These are phyloP conservation scores for Paecilomyces variotii DNA, from an alignment of 2,329 filamentous ascomycete species.

Conservation along the genomic window DNA sequence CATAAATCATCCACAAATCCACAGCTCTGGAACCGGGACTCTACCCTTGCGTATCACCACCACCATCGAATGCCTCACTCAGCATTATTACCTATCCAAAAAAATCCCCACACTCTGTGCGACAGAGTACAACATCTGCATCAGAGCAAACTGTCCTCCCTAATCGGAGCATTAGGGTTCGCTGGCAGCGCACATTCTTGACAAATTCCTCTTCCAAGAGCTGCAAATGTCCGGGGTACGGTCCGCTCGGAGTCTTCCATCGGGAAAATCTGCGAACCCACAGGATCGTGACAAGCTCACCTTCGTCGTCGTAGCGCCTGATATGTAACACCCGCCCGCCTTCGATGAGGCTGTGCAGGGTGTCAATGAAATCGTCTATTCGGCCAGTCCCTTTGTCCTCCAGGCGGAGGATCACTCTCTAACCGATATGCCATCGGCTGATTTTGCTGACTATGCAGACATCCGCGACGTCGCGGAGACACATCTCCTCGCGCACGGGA, in stretches of 20 bases:
- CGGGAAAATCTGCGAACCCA: neutral
- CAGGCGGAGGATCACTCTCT: constrained; percentile 43
- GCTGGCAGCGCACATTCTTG: constrained; percentile 52
- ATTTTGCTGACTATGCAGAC: constrained; percentile 48
- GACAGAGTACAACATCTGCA: neutral
- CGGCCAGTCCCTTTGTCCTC: constrained; percentile 62
- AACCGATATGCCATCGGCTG: constrained; percentile 45
- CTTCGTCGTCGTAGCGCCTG: constrained; percentile 54
- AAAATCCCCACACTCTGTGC: neutral
- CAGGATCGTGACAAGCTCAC: constrained; percentile 36
- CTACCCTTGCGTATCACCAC: neutral
- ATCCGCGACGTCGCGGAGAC: constrained; percentile 35
- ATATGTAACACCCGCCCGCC: constrained; percentile 46
- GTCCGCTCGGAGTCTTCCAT: constrained; percentile 38
- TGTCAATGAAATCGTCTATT: constrained; percentile 46
- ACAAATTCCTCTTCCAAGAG: constrained; percentile 44
- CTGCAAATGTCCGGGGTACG: constrained; percentile 51
- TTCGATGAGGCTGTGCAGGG: constrained; percentile 50
- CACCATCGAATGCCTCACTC: neutral
- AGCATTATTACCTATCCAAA: neutral
- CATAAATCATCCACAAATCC: neutral
- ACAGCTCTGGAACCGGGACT: neutral
- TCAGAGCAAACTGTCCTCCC: constrained; percentile 1
- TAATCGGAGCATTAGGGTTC: constrained; percentile 48
- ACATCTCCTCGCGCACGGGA: constrained; percentile 33